Evolutionary conservation across 1,284 basidiomycete genomes (phyloP), one percentile per base, ranked within the genome.

Genomic region (Pseudozyma sp.): DNA sequence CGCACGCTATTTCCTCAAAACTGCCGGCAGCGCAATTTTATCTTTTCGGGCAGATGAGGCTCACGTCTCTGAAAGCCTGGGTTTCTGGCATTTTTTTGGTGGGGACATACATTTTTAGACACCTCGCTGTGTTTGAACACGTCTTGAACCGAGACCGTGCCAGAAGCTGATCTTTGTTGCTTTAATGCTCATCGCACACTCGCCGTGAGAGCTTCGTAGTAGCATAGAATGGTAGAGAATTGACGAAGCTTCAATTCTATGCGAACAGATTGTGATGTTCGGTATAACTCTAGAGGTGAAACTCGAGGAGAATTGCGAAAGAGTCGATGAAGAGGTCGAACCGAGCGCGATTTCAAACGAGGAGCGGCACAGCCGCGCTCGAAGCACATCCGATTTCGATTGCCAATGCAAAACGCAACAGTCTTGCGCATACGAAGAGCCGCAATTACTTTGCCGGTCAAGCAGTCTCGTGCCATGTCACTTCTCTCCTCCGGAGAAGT

Each of bases 331-430:
- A 10, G 34, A 16, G 19, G 36, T 39, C 10, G 50, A 55, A 39
- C 60, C 51, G 43, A 62, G 59, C 56, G 59, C 56, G 59, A 69
- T 59, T 62, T 69, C 54, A 59, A 59, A 59, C 47, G 43, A 19
- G 38, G 44, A 52, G 59, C 53, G 64, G 25, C 25, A 31, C 48
- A 35, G 5, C 48, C n/a, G 16, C 52, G 42, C 50, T 55, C 45
- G n/a, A n/a, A 35, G 12, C 13, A 36, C 38, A n/a, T 34, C 39
- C 5, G 16, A 40, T 40, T 40, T 40, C 39, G 16, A n/a, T 34
- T 21, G 48, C n/a, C 31, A 12, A 34, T 34, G 14, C 43, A 19
- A n/a, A 31, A 50, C 18, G 48, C 48, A 50, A 31, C 48, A 31
- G 48, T n/a, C 43, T 14, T 18, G 43, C 18, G 43, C 18, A 44